phyloP scores from a whole-genome alignment of 2,329 filamentous ascomycete genomes.

The Alternaria sp. region DNA sequence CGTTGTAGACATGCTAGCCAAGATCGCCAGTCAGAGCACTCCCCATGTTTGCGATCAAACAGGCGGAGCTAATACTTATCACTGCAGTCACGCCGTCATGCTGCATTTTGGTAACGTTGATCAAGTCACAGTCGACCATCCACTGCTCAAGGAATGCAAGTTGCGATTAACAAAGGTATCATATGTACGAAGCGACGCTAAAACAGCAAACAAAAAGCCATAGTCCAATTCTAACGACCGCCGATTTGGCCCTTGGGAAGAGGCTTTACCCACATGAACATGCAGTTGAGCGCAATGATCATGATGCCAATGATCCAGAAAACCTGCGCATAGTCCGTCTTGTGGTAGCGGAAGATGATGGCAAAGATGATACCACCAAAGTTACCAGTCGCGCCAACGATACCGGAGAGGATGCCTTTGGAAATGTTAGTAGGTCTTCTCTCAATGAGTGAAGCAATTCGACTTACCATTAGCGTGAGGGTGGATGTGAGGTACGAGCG shows the following conservation, averaged over 20 bases:
- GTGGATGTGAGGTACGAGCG: slow-evolving; percentile 85
- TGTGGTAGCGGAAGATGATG: slow-evolving; percentile 79
- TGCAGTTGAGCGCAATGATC: slow-evolving; percentile 71
- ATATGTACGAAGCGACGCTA: background rate
- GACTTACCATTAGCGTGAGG: slow-evolving; percentile 75
- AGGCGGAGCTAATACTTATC: background rate
- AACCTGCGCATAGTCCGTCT: slow-evolving; percentile 69
- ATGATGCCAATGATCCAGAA: slow-evolving; percentile 86
- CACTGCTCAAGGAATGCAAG: background rate
- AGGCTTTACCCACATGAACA: slow-evolving; percentile 68
- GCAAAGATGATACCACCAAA: slow-evolving; percentile 85
- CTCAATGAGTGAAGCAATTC: background rate
- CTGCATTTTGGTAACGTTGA: background rate
- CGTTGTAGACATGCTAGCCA: background rate
- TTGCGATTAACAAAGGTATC: slow-evolving; percentile 5
- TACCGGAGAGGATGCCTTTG: slow-evolving; percentile 69
- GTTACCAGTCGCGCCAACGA: slow-evolving; percentile 81
- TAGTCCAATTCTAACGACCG: slow-evolving; percentile 37
- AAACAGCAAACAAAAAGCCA: background rate
- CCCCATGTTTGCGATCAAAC: background rate
- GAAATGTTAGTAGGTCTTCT: slow-evolving; percentile 15
- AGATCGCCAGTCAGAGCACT: background rate
- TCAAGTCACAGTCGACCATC: background rate
- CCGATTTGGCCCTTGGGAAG: slow-evolving; percentile 62
- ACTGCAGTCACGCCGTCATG: background rate